A percentile compares a stretch with the other conserved stretches of the same genome.
Evolutionary conservation across 306 rosid species (phyloP).

Genomic region (Ziziphus jujuba): DNA sequence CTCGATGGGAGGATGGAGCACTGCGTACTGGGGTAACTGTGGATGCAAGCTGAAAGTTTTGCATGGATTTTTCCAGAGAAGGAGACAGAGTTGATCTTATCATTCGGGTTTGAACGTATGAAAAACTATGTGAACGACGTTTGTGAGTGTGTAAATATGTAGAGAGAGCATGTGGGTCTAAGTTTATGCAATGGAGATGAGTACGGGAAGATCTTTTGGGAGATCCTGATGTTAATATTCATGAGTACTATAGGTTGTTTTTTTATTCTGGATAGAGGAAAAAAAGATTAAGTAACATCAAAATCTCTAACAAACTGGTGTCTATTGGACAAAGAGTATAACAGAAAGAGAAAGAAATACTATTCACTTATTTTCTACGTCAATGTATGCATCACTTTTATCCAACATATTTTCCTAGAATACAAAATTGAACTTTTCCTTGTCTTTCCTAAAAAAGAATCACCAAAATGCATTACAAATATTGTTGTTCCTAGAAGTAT

Average conservation of each 20-base stretch:
- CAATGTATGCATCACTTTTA: conserved; percentile 71
- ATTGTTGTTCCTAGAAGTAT: too few relatives aligned
- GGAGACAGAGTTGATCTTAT: conserved; percentile 25
- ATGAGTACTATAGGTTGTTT: conserved; percentile 43
- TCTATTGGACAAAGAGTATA: background rate
- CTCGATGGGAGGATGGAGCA: too few relatives aligned
- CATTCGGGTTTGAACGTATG: conserved; percentile 15
- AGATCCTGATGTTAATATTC: conserved; percentile 50
- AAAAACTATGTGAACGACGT: conserved; percentile 36
- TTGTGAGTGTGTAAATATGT: conserved; percentile 29
- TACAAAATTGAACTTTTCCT: background rate
- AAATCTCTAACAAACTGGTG: background rate
- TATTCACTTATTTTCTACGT: conserved; percentile 60
- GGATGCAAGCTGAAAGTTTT: conserved; percentile 17
- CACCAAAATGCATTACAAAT: background rate
- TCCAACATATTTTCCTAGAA: conserved; percentile 67
- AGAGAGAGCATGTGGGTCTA: conserved; percentile 29
- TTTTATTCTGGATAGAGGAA: conserved; percentile 48
- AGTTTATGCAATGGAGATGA: conserved; percentile 29
- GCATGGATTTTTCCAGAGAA: conserved; percentile 21
- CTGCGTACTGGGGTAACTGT: background rate
- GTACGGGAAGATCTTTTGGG: conserved; percentile 31
- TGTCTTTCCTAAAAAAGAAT: background rate
- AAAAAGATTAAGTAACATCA: conserved; percentile 1
- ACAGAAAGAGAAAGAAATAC: background rate